Conservation (phyloP, 2,329 filamentous ascomycete species). For the Scedosporium dehoogii region DNA sequence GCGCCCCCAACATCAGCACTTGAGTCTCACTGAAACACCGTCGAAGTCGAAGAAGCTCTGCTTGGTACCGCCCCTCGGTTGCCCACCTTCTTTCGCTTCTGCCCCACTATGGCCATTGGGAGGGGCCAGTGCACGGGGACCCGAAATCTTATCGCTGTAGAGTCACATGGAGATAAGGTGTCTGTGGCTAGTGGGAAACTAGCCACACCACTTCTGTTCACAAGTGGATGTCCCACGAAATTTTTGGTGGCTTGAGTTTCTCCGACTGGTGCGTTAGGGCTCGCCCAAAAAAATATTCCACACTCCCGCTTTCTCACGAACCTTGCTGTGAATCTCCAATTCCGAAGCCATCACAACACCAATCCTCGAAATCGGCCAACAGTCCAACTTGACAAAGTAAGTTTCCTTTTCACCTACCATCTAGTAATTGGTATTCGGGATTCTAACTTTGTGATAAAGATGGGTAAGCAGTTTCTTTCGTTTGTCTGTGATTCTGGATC, state of each 20-base stretch:
- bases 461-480: constrained; percentile 43
- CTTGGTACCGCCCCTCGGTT: not conserved
- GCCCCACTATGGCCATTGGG: not conserved
- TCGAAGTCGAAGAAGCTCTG: not conserved
- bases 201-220: not conserved
- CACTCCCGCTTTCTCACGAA: constrained; percentile 4
- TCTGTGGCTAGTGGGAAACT: not conserved
- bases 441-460: constrained; percentile 37
- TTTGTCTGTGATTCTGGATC: constrained; percentile 8
- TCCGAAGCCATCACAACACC: constrained; percentile 1
- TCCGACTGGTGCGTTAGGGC: constrained; percentile 4
- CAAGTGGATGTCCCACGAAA: not conserved
- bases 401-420: constrained; percentile 18
- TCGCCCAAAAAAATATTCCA: constrained; percentile 7
- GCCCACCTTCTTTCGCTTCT: not conserved
- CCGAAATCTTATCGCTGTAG: not conserved
- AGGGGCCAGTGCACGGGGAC: not conserved
- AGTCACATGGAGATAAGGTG: not conserved
- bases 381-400: constrained; percentile 39
- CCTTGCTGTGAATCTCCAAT: constrained; percentile 2
- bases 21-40: not conserved
- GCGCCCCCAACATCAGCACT: not conserved
- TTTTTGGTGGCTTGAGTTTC: not conserved
- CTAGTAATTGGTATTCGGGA: constrained; percentile 10
- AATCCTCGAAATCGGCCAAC: constrained; percentile 10